Evolutionary conservation across 805 yeast genomes (phyloP), one percentile per base, ranked within the genome.

Genomic region (Cyberlindnera mississippiensis): DNA sequence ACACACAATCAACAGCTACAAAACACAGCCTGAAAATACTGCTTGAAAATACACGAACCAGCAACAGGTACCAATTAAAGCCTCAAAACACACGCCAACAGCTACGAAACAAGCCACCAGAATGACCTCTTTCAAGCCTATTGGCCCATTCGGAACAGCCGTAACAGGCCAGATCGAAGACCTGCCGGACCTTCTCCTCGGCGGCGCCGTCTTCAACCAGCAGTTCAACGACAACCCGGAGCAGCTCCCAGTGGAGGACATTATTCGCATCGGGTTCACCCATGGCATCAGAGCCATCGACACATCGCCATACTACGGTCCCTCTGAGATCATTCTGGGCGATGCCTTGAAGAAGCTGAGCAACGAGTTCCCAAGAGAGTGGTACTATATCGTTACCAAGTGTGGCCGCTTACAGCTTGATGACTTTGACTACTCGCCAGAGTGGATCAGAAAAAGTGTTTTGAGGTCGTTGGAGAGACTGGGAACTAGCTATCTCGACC

Each of bases 291-390:
- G 71, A 35, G 93, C 95, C 2, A 69, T 90, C 28, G 97, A 90
- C 57, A 88, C 97, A 0, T 85, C 96, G 0, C 96, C 97, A 4
- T 89, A 86, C 64, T 90, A 90, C 59, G 97, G 97, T 0, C 87
- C 87, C 0, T 85, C 95, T 5, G 98, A 90, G 56, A 69, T 63
- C 15, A 49, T 90, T 12, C 58, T 86, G 6, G 97, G 98, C 2
- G 46, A 69, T 13, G 91, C 89, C 0, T 64, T 90, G 49, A 59
- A 62, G 18, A 49, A 60, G 5, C 37, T 66, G 8, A 56, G 57
- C 4, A 58, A 59, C 2, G 68, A 71, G 29, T 59, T 57, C 37
- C 70, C 79, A 0, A 71, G 98, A 45, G 81, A 80, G 5, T 56
- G 68, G 15, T 84, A 84, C 59, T 80, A 72, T 52, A 69, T 91